Evolutionary conservation across 139 green algal genomes (phyloP).

Genomic region (Chlorella sp.): DNA sequence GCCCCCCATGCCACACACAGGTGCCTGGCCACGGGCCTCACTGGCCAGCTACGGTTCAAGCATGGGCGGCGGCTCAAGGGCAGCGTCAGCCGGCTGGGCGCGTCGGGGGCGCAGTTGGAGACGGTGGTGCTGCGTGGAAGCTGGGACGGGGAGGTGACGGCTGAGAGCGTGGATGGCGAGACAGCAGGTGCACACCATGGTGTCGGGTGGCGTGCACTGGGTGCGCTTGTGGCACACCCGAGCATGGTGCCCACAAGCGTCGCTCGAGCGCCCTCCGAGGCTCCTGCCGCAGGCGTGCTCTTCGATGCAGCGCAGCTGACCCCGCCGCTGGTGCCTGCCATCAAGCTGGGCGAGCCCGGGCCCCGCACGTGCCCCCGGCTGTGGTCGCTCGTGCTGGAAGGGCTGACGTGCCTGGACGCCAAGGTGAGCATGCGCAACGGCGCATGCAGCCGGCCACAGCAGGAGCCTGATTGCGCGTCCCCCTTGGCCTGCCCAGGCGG

Average conservation of each 20-base stretch:
- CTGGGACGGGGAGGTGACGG: too few species aligned
- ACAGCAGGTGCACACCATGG: too few species aligned
- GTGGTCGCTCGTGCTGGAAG: conserved; percentile 13
- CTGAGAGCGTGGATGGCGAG: too few species aligned
- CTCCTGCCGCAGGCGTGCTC: conserved; percentile 14
- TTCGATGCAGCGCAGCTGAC: conserved; percentile 11
- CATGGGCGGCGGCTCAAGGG: conserved; percentile 13
- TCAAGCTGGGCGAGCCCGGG: conserved; percentile 22
- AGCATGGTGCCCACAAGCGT: too few species aligned
- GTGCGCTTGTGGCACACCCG: too few species aligned
- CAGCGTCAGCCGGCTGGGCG: too few species aligned
- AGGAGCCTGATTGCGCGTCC: background rate
- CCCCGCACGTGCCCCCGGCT: conserved; percentile 10
- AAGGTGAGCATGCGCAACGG: background rate
- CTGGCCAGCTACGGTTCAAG: background rate
- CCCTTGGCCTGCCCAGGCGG: background rate
- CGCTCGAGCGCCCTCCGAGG: too few species aligned
- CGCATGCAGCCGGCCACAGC: background rate
- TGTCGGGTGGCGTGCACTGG: too few species aligned
- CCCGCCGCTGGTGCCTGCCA: background rate
- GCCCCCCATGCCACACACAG: too few species aligned
- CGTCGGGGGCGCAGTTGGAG: too few species aligned
- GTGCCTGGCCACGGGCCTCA: conserved; percentile 14
- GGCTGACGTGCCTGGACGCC: background rate
- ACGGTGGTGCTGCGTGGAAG: too few species aligned